Conservation (phyloP, 352 stramenopile genomes). For the Globisporangium orthogonon region DNA sequence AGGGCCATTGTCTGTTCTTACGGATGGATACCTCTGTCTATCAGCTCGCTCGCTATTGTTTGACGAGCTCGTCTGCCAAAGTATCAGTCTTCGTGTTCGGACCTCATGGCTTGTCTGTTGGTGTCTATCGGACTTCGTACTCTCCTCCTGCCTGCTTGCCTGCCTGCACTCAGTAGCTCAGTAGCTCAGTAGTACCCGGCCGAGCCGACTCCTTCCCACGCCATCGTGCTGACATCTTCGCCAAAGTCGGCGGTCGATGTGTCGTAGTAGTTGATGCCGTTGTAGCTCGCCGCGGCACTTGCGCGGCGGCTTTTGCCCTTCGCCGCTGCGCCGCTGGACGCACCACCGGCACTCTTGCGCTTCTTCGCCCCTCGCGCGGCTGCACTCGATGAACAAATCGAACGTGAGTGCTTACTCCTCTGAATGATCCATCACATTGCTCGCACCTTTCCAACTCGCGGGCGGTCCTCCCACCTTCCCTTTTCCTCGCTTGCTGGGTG, state of each 20-base stretch:
- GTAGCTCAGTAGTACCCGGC: constrained; percentile 38
- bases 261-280: constrained; percentile 56
- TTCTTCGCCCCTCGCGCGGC: constrained; percentile 7
- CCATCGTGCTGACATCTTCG: constrained; percentile 54
- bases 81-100: too few species aligned
- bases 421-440: background rate
- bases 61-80: too few species aligned
- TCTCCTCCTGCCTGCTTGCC: too few species aligned
- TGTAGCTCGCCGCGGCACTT: constrained; percentile 15
- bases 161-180: too few species aligned
- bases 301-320: constrained; percentile 4
- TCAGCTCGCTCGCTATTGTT: too few species aligned
- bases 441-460: constrained; percentile 7
- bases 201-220: constrained; percentile 65
- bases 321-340: background rate
- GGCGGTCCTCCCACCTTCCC: background rate
- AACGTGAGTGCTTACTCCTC: background rate
- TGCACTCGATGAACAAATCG: background rate
- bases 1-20: too few species aligned
- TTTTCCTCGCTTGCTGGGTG: constrained; percentile 1
- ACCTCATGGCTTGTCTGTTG: too few species aligned
- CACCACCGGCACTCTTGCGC: background rate
- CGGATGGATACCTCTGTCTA: too few species aligned
- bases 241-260: constrained; percentile 32
- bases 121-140: too few species aligned